These are phyloP conservation scores for Amanita pallidorosea DNA, from an alignment of 768 basidiomycete species.

Conservation along the genomic window DNA sequence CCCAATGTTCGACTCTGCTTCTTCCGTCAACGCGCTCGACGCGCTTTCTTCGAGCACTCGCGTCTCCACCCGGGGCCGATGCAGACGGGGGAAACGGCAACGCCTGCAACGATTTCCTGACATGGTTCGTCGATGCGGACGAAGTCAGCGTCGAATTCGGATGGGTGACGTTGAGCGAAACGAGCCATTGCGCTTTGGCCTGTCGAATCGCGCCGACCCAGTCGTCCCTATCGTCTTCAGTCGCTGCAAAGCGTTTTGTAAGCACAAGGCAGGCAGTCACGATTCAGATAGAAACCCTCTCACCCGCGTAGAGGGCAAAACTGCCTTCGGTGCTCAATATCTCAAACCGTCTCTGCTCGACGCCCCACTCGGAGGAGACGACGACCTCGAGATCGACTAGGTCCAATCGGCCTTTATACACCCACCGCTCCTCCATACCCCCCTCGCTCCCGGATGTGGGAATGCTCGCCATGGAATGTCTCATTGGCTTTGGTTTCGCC, in stretches of 20 bases:
- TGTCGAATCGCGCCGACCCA: constrained; percentile 62
- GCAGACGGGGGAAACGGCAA: constrained; percentile 54
- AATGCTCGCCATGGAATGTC: constrained; percentile 7
- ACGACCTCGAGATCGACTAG: constrained; percentile 74
- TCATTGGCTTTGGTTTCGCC: not conserved
- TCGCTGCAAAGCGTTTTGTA: constrained; percentile 24
- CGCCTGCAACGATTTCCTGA: constrained; percentile 65
- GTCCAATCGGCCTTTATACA: constrained; percentile 57
- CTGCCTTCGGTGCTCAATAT: constrained; percentile 68
- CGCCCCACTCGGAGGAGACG: constrained; percentile 33
- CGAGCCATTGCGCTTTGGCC: constrained; percentile 62
- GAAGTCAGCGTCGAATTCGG: constrained; percentile 78
- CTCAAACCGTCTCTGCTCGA: constrained; percentile 52
- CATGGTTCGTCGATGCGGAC: constrained; percentile 63
- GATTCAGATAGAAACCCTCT: constrained; percentile 8
- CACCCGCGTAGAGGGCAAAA: constrained; percentile 66
- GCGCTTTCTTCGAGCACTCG: constrained; percentile 4
- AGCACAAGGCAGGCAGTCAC: not conserved
- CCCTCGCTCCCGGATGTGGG: constrained; percentile 13
- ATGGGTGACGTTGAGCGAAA: constrained; percentile 57
- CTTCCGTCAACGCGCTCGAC: constrained; percentile 16
- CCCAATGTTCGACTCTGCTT: constrained; percentile 66
- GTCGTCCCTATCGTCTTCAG: constrained; percentile 44
- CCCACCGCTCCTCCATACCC: constrained; percentile 51
- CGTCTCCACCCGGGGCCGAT: constrained; percentile 19